Evolutionary conservation across 2,329 filamentous ascomycete species (phyloP).

Genomic region (Microdochium trichocladiopsis): DNA sequence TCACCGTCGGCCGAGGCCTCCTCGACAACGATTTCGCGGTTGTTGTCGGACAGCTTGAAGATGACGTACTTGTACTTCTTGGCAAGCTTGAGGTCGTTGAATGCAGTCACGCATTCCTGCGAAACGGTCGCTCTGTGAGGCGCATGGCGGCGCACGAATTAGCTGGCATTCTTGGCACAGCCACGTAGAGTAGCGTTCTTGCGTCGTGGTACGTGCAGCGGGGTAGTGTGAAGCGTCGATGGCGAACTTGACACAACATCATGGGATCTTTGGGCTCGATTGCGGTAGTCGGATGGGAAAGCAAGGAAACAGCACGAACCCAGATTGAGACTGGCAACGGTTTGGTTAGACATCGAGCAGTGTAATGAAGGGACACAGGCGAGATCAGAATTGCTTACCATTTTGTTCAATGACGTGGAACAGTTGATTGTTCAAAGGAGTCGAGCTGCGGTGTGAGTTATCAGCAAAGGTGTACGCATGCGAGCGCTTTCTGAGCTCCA

Average conservation of each 20-base stretch:
- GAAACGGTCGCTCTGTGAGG: conserved; percentile 59
- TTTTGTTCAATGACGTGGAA: conserved; percentile 6
- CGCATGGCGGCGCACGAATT: neutral
- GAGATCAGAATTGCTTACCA: conserved; percentile 15
- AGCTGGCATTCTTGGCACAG: neutral
- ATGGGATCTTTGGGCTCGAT: neutral
- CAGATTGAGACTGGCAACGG: conserved; percentile 55
- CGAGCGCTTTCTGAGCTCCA: neutral
- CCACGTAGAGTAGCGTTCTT: too few species aligned
- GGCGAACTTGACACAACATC: too few species aligned
- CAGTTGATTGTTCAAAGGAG: neutral
- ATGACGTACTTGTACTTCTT: conserved; percentile 83
- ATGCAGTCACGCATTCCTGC: conserved; percentile 63
- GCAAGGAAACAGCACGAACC: conserved; percentile 38
- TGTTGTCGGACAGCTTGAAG: conserved; percentile 80
- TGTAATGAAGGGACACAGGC: neutral
- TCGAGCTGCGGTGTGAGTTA: neutral
- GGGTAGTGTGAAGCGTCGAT: neutral
- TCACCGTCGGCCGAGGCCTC: conserved; percentile 60
- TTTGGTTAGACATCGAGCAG: conserved; percentile 10
- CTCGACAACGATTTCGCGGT: conserved; percentile 76
- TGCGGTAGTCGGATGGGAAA: neutral
- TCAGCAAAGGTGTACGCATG: neutral
- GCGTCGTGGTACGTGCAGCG: neutral
- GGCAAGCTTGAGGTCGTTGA: conserved; percentile 77